A percentile compares a stretch with the other conserved stretches of the same genome.
Evolutionary conservation across 345 rosid species (phyloP).

Genomic region (Trapa incisa): DNA sequence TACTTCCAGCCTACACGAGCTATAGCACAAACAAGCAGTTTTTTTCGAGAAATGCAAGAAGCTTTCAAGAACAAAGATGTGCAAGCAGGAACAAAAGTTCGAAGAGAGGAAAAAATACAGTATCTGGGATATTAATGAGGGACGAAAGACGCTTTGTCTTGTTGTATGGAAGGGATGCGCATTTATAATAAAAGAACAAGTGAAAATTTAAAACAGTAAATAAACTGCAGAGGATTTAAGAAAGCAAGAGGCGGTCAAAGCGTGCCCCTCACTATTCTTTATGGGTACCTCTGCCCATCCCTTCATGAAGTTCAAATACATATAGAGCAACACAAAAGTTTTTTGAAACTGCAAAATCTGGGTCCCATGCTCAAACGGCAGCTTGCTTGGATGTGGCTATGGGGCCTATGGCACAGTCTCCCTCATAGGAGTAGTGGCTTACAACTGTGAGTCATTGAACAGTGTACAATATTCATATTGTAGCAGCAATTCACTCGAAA

Average conservation of each 20-base stretch:
- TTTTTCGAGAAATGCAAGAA: not conserved
- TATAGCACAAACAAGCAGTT: not conserved
- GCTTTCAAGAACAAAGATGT: conserved; percentile 7
- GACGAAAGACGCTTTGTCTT: not conserved
- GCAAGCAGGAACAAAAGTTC: not conserved
- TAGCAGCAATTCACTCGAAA: not conserved
- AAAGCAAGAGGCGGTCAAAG: conserved; percentile 2
- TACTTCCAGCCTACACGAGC: not conserved
- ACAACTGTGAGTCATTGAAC: conserved; percentile 9
- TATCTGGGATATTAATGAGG: not conserved
- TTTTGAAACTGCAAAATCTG: conserved; percentile 8
- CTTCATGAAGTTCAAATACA: conserved; percentile 2
- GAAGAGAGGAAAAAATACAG: not conserved
- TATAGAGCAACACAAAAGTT: not conserved
- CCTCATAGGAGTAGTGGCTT: not conserved
- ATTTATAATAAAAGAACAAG: not conserved
- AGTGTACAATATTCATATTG: not conserved
- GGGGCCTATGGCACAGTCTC: not conserved
- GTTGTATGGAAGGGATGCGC: not conserved
- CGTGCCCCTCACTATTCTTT: not conserved
- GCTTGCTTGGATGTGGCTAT: not conserved
- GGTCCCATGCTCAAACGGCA: conserved; percentile 32
- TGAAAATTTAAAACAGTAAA: not conserved
- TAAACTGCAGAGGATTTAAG: not conserved
- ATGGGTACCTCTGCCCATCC: not conserved